phyloP scores from a whole-genome alignment of 805 yeast species.

The Candida wancherniae region DNA sequence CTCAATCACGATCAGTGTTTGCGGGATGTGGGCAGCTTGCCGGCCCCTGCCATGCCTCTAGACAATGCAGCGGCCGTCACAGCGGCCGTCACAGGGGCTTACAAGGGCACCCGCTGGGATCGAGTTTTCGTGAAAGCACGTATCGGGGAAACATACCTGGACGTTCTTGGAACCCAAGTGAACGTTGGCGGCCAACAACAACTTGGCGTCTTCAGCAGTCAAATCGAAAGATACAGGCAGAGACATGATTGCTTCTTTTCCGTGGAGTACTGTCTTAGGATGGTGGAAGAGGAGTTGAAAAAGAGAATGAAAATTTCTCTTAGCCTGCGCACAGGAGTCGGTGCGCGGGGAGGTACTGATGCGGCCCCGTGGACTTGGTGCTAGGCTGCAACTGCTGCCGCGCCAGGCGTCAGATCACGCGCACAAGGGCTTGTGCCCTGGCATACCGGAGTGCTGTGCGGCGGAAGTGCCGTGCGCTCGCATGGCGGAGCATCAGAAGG shows the following conservation, averaged over 20 bases:
- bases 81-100: too few relatives aligned
- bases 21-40: too few relatives aligned
- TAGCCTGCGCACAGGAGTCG: conserved; percentile 18
- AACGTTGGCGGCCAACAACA: conserved; percentile 98
- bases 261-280: conserved; percentile 16
- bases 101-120: too few relatives aligned
- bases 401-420: too few relatives aligned
- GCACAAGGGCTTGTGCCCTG: conserved; percentile 6
- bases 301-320: conserved; percentile 19
- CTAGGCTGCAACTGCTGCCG: too few relatives aligned
- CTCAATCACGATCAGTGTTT: too few relatives aligned
- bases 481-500: too few relatives aligned
- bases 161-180: conserved; percentile 99
- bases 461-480: too few relatives aligned
- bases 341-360: conserved; percentile 18
- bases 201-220: conserved; percentile 98
- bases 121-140: background rate
- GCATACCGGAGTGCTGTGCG: too few relatives aligned
- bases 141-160: conserved; percentile 64
- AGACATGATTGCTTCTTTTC: conserved; percentile 48
- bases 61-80: too few relatives aligned
- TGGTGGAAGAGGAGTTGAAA: conserved; percentile 14
- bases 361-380: conserved; percentile 1
- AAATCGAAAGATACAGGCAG: conserved; percentile 85
- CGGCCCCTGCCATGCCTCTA: too few relatives aligned